Base-by-base conservation (phyloP, 176 grass and related monocot genomes). In the Oryza officinalis region DNA sequence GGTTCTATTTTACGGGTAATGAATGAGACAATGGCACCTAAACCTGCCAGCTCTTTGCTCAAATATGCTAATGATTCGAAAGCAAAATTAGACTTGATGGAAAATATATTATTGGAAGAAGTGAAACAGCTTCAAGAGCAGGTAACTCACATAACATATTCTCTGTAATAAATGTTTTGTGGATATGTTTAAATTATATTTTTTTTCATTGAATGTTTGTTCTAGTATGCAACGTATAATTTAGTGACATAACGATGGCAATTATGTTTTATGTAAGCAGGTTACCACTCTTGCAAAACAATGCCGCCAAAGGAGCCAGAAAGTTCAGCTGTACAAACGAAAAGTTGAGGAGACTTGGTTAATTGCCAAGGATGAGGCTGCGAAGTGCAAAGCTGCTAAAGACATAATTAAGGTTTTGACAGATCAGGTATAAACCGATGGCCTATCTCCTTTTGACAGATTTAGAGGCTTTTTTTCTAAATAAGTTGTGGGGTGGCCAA, bases 341-440 rank as follows among this genome's bases (percentile, higher is more conserved):
- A 92, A 92, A 90, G 91, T 99, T 11, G 89, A 99, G 78, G 93
- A 99, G 83, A 96, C 91, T 18, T 99, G 77, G 89, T 85, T 87
- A 41, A 70, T 86, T 78, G 85, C 78, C 43, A 94, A 75, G 78
- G 84, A 96, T 85, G 91, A 99, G 84, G 87, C 96, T 68, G 86
- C 89, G 79, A 99, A 94, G 49, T 96, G 86, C 84, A 96, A 96
- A 89, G 85, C 93, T 79, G 93, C 94, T 64, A 90, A 96, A 75
- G 91, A 94, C 25, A 87, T 96, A 79, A 92, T 99, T 79, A 96
- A 96, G 32, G 74, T 94, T 76, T 83, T 99, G 67, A 87, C 91
- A 2, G 92, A 88, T 87, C 93, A 99, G 96, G 96, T 99, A 94
- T 60, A 71, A 0, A 69, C 57, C 57, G 1, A 25, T 59, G 25